Evolutionary conservation across 2,329 filamentous ascomycete genomes (phyloP).

Genomic region (Ophiocordyceps camponoti-leonardi): DNA sequence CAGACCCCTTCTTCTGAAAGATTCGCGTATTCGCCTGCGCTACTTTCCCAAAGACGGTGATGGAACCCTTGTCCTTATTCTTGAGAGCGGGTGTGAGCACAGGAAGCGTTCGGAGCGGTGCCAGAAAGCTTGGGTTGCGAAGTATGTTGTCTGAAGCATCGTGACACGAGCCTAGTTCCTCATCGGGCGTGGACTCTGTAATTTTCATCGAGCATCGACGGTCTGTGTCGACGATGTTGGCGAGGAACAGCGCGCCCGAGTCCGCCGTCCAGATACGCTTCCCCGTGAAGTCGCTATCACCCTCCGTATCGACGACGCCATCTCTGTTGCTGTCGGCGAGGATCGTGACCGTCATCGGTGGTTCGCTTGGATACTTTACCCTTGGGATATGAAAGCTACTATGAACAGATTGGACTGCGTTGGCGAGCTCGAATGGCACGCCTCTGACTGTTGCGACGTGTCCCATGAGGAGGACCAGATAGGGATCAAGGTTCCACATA

Average conservation of each 20-base stretch:
- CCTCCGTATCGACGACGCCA: not conserved
- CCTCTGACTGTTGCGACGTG: not conserved
- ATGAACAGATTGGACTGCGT: not conserved
- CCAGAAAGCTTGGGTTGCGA: conserved; percentile 12
- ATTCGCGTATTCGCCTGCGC: not conserved
- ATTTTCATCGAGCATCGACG: conserved; percentile 11
- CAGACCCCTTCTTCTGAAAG: not conserved
- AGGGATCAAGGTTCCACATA: not conserved
- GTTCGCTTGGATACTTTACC: not conserved
- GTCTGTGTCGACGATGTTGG: conserved; percentile 17
- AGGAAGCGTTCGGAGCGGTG: conserved; percentile 15
- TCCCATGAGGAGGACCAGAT: not conserved
- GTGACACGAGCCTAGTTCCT: conserved; percentile 14
- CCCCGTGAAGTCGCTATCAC: not conserved
- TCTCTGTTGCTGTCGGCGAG: not conserved
- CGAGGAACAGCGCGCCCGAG: conserved; percentile 16
- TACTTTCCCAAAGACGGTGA: conserved; percentile 11
- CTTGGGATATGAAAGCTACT: not conserved
- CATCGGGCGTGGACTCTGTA: conserved; percentile 5
- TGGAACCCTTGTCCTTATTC: conserved; percentile 5
- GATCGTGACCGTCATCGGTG: not conserved
- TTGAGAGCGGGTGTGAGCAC: conserved; percentile 1
- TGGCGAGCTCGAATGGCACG: not conserved
- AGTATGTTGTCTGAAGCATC: conserved; percentile 18
- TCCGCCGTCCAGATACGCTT: conserved; percentile 5